Evolutionary conservation across 352 stramenopile species (phyloP), one percentile per base, ranked within the genome.

Genomic region (Blastocystis hominis): DNA sequence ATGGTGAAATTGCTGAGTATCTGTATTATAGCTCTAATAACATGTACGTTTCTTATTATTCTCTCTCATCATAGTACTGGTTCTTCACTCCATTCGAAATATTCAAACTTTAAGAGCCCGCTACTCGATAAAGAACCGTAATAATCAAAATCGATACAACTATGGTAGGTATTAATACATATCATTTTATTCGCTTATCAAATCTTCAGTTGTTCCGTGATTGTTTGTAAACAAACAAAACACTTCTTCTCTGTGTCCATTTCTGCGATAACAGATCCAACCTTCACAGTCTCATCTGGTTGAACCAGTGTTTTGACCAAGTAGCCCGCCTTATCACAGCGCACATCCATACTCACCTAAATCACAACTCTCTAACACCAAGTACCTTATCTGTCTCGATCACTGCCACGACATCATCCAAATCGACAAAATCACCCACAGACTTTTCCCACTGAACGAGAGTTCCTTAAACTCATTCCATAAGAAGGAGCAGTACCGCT

Each of bases 341-440:
- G 40, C 24, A 86, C 76, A 75, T 86, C 76, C 59, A 86, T 86
- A 77, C 50, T 77, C 59, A 86, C 76, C 76, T 86, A 86, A 34
- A 9, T 15, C n/a, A 77, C 6, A 50, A 50, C 44, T 59, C 40
- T 54, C 24, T 2, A 46, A 55, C 4, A 24, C 3, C 1, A 0
- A 2, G 20, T 77, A 86, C 76, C 50, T 86, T 86, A 47, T 86
- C 76, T 15, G 76, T 86, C 42, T 86, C 76, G 77, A 86, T 53
- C n/a, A 86, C 76, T 46, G 76, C 76, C n/a, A 86, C 63, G 15
- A 86, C 54, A 44, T 86, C 76, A 76, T 86, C 76, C 4, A 86
- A n/a, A 46, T 76, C 63, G 5, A 86, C 76, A 40, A 55, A 40
- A 38, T 86, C 76, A 6, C 76, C 76, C 40, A 46, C n/a, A 24